Percentiles rank a stretch among this genome's conserved stretches.
Evolutionary conservation across 73 alveolate species (phyloP).

Genomic region (Diophrys appendiculata): DNA sequence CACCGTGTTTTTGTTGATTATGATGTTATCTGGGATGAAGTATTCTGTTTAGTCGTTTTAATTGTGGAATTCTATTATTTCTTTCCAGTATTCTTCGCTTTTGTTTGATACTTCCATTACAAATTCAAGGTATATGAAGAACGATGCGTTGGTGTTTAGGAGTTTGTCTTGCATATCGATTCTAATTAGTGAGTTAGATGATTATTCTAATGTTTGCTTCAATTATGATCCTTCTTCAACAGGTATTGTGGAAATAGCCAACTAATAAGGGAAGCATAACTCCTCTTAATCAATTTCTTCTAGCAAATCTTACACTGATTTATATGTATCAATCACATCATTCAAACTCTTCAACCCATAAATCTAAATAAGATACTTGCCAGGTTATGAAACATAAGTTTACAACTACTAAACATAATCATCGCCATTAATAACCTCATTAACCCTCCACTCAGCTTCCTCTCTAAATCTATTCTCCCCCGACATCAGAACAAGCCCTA

Average conservation of each 20-base stretch:
- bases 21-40: background rate
- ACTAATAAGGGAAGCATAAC: background rate
- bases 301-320: too few relatives aligned
- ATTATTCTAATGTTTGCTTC: background rate
- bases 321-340: background rate
- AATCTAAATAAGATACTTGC: background rate
- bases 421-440: background rate
- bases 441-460: background rate
- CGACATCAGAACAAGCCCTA: background rate
- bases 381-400: background rate
- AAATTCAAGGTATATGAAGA: background rate
- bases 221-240: background rate
- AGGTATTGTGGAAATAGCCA: background rate
- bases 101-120: background rate
- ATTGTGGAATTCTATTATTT: background rate
- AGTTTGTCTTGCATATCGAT: background rate
- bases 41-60: background rate
- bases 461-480: background rate
- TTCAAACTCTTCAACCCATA: background rate
- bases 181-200: background rate
- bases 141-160: background rate
- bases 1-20: background rate
- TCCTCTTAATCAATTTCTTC: too few relatives aligned
- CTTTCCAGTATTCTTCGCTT: background rate
- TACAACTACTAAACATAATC: background rate